phyloP scores from a whole-genome alignment of 768 basidiomycete species.

The Tulasnella sp. region DNA sequence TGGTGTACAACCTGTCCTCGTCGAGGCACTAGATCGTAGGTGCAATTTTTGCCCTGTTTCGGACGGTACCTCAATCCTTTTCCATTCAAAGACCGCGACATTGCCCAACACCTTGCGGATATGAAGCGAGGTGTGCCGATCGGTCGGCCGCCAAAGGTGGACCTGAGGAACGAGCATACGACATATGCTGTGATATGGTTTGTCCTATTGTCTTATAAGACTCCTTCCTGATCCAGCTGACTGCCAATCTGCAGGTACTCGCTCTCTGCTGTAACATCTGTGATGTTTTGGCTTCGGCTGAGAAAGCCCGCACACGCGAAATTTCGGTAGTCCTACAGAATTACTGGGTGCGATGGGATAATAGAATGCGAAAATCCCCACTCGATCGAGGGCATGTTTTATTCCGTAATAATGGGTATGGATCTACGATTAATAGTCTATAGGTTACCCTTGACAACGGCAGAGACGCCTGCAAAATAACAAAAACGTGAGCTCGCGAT shows the following conservation, averaged over 20 bases:
- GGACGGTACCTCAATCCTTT: background rate
- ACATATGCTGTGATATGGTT: slow-evolving; percentile 96
- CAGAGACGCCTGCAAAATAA: background rate
- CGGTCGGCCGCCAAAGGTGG: slow-evolving; percentile 70
- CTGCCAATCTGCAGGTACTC: slow-evolving; percentile 54
- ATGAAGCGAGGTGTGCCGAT: slow-evolving; percentile 68
- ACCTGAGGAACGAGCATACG: slow-evolving; percentile 85
- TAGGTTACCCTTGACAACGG: slow-evolving; percentile 14
- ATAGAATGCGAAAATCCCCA: background rate
- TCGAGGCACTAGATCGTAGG: slow-evolving; percentile 88
- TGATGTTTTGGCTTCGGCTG: slow-evolving; percentile 46
- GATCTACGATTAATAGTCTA: slow-evolving; percentile 6
- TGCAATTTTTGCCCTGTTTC: slow-evolving; percentile 6
- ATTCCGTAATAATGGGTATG: background rate
- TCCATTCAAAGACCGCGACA: slow-evolving; percentile 61
- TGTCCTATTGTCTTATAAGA: slow-evolving; percentile 16
- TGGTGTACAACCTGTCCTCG: slow-evolving; percentile 73
- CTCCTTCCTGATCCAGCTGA: background rate
- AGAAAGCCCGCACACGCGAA: background rate
- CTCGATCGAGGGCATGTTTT: slow-evolving; percentile 1
- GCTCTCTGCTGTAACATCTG: slow-evolving; percentile 68
- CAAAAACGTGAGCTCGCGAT: background rate
- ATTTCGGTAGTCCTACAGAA: background rate
- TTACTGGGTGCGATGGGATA: background rate
- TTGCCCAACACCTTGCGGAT: slow-evolving; percentile 52